Evolutionary conservation across 2,329 filamentous ascomycete species (phyloP).

Genomic region (Monosporascus sp.): DNA sequence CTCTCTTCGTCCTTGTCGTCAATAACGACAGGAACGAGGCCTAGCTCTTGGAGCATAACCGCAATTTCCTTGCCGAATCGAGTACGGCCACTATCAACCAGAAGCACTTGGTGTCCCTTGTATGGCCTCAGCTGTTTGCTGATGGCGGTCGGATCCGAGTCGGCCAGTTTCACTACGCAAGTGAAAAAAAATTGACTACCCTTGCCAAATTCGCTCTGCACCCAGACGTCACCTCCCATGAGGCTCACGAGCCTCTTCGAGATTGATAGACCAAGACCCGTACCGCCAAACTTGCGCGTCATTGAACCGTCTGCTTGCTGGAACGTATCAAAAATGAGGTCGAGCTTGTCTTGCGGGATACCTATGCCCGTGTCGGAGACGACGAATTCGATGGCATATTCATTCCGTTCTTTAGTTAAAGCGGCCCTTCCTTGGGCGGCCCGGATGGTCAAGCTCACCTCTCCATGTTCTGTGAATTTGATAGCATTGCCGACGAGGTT

Average conservation of each 20-base stretch:
- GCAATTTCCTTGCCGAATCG: slow-evolving; percentile 71
- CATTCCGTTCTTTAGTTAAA: slow-evolving; percentile 61
- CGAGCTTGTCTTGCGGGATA: slow-evolving; percentile 90
- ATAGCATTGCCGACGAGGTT: slow-evolving; percentile 98
- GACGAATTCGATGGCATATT: slow-evolving; percentile 93
- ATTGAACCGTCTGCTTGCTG: slow-evolving; percentile 97
- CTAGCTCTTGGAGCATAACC: slow-evolving; percentile 71
- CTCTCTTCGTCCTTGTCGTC: slow-evolving; percentile 61
- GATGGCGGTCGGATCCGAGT: slow-evolving; percentile 72
- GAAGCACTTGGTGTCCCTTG: slow-evolving; percentile 84
- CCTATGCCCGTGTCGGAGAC: slow-evolving; percentile 96
- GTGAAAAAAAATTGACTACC: slow-evolving; percentile 97
- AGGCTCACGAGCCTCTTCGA: slow-evolving; percentile 91
- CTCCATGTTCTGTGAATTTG: slow-evolving; percentile 96
- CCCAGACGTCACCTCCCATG: slow-evolving; percentile 96
- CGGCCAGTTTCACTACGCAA: slow-evolving; percentile 80
- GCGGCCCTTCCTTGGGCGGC: slow-evolving; percentile 50
- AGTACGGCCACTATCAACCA: slow-evolving; percentile 87
- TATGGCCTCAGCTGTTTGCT: slow-evolving; percentile 85
- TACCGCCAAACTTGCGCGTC: slow-evolving; percentile 92
- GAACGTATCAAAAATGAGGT: slow-evolving; percentile 98
- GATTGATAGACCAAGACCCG: slow-evolving; percentile 88
- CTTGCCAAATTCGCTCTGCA: slow-evolving; percentile 84
- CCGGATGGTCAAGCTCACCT: slow-evolving; percentile 90
- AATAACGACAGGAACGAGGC: slow-evolving; percentile 77